Evolutionary conservation across 768 basidiomycete genomes (phyloP).

Genomic region (Pholiota molesta): DNA sequence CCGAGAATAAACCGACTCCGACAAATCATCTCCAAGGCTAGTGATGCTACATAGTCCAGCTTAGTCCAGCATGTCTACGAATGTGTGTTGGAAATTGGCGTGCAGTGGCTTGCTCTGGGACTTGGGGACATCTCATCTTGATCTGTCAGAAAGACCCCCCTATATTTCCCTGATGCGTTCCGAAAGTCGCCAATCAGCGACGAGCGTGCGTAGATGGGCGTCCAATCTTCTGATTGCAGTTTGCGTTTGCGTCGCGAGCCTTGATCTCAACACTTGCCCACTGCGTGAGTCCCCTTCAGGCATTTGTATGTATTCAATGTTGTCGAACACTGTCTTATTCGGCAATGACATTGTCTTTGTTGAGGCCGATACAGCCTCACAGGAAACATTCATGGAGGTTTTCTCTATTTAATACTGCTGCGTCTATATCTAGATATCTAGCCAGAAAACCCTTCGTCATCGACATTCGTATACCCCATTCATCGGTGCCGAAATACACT

Average conservation of each 20-base stretch:
- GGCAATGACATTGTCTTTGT: neutral
- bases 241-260: neutral
- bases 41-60: too few relatives aligned
- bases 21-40: too few relatives aligned
- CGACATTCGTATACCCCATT: too few relatives aligned
- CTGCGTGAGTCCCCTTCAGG: neutral
- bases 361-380: neutral
- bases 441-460: neutral
- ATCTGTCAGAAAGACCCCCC: neutral
- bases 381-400: neutral
- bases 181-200: neutral
- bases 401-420: neutral
- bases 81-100: too few relatives aligned
- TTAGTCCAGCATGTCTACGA: too few relatives aligned
- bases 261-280: conserved; percentile 1
- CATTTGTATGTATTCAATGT: neutral
- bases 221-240: neutral
- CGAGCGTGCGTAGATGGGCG: neutral
- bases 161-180: neutral
- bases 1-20: too few relatives aligned
- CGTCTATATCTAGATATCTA: neutral
- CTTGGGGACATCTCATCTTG: too few relatives aligned
- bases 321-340: neutral
- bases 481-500: neutral
- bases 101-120: too few relatives aligned